phyloP scores from a whole-genome alignment of 1,284 basidiomycete species.

The Fomitiporia mediterranea region DNA sequence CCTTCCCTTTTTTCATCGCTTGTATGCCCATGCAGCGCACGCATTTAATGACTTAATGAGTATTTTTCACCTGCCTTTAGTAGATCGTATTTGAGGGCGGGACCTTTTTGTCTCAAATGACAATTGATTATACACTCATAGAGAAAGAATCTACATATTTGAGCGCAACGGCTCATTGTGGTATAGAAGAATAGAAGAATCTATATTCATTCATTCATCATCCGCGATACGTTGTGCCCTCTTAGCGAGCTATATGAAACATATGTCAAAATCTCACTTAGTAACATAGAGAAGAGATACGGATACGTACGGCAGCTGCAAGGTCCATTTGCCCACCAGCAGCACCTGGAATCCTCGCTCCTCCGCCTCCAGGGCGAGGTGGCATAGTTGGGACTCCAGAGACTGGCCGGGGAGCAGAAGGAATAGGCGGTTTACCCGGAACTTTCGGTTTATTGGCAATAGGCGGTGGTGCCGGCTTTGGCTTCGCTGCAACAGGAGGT shows the following conservation, averaged over 20 bases:
- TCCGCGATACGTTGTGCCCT: slow-evolving; percentile 61
- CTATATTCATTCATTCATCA: slow-evolving; percentile 28
- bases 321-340: slow-evolving; percentile 72
- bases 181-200: too few relatives aligned
- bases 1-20: background rate
- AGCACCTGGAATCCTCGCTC: slow-evolving; percentile 35
- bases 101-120: background rate
- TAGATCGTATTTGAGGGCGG: too few relatives aligned
- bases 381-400: slow-evolving; percentile 24
- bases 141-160: background rate
- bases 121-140: background rate
- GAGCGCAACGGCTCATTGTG: background rate
- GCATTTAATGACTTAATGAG: too few relatives aligned
- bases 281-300: slow-evolving; percentile 7
- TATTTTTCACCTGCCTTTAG: too few relatives aligned
- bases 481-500: slow-evolving; percentile 46
- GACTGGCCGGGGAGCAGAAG: slow-evolving; percentile 47
- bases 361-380: slow-evolving; percentile 29
- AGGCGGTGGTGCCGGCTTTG: slow-evolving; percentile 46
- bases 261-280: slow-evolving; percentile 19
- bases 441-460: slow-evolving; percentile 47
- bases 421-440: slow-evolving; percentile 56
- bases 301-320: slow-evolving; percentile 64
- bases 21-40: background rate
- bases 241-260: slow-evolving; percentile 52